A percentile compares a stretch with the other conserved stretches of the same genome.
Conservation (phyloP, 176 grass and related monocot genomes). For the Phoenix roebelenii region DNA sequence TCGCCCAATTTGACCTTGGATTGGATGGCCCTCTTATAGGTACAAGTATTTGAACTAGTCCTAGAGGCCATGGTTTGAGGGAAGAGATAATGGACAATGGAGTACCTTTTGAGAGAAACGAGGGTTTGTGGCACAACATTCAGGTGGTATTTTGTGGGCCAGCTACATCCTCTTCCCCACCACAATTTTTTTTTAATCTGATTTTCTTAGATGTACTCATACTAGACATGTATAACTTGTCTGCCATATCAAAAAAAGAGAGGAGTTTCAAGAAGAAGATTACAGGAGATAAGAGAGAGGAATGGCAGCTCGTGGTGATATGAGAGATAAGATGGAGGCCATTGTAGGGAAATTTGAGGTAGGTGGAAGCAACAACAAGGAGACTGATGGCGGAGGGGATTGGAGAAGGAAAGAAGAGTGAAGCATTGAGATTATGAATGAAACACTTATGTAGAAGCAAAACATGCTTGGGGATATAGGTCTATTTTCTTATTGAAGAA, state of each 20-base stretch:
- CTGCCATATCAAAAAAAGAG: slow-evolving; percentile 21
- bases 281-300: not conserved
- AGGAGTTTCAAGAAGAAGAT: not conserved
- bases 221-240: too few relatives aligned
- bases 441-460: too few relatives aligned
- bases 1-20: slow-evolving; percentile 23
- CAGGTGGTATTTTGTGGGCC: too few relatives aligned
- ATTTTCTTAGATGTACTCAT: too few relatives aligned
- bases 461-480: too few relatives aligned
- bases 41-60: slow-evolving; percentile 26
- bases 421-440: too few relatives aligned
- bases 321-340: slow-evolving; percentile 32
- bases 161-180: too few relatives aligned
- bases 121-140: slow-evolving; percentile 10
- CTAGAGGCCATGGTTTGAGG: slow-evolving; percentile 18
- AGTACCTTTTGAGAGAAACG: slow-evolving; percentile 25
- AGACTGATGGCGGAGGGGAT: not conserved
- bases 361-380: slow-evolving; percentile 6
- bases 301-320: slow-evolving; percentile 12
- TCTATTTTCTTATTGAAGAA: too few relatives aligned
- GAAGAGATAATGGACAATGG: slow-evolving; percentile 28
- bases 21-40: slow-evolving; percentile 49
- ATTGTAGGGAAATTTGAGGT: slow-evolving; percentile 24
- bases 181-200: too few relatives aligned
- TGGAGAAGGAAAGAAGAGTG: not conserved